Base-by-base conservation (phyloP, 2,329 filamentous ascomycete genomes). In the Stachybotrys chartarum region DNA sequence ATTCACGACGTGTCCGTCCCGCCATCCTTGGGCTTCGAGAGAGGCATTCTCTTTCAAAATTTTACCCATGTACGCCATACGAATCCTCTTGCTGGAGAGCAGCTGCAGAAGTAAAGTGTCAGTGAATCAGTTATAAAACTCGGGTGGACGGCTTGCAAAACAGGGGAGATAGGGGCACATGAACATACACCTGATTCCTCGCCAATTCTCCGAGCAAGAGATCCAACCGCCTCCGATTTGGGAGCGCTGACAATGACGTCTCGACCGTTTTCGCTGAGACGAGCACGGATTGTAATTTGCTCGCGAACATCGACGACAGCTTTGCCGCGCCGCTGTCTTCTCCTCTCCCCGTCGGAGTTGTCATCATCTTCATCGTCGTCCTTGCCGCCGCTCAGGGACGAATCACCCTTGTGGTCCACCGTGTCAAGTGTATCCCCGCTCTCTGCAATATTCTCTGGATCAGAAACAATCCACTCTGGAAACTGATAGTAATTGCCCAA, bases 51-150 rank as follows among this genome's bases (percentile, higher is more conserved):
- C 89, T 60, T 85, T 84, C 50, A 96, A 79, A 52, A 92, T 82
- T 67, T 85, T 90, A 61, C 92, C 92, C 70, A 94, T 80, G 68
- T 96, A 95, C 18, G 84, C 86, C 57, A 96, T 81, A 54, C 84
- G 83, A 52, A 96, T 76, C 51, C 78, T 81, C 58, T 82, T 83
- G 49, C 74, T 75, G 7, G 75, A 67, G 2, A 79, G 70, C 35
- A 92, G 74, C 87, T 88, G 61, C 16, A 31, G 17, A 17, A 17
- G 30, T 14, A 31, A 46, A 12, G 5, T 35, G 11, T 42, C 2
- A 50, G 55, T 10, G 55, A 39, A 12, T 24, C 16, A 52, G 17
- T 10, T 14, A 42, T 42, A 42, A 6, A 6, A 14, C 5, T 42
- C 35, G 7, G 35, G 35, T 7, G 35, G 35, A 10, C 35, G 35